Evolutionary conservation across 2,329 filamentous ascomycete genomes (phyloP), one percentile per base, ranked within the genome.

Genomic region (Fusarium subtropicale): DNA sequence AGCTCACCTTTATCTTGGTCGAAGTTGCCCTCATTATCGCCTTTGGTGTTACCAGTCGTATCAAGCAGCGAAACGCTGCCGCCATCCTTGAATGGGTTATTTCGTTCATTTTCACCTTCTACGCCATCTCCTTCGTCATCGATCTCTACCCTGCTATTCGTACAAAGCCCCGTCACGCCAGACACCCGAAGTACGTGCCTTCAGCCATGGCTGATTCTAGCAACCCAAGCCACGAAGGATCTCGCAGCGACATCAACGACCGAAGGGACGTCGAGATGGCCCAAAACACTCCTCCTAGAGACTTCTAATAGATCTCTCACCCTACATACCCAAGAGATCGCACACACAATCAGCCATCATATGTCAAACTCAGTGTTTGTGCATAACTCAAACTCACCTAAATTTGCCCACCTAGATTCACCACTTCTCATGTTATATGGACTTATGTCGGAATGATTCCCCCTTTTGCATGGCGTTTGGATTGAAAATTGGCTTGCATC

Each of bases 81-180:
- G 96, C 94, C 8, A 82, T 97, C 54, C 79, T 97, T 33, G 95
- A 98, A 81, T 90, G 88, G 88, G 77, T 88, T 64, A 89, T 97
- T 69, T 88, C 93, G 33, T 89, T 97, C 76, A 85, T 97, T 76
- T 97, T 94, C 81, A 92, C 92, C 55, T 91, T 94, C 76, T 98
- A 97, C 81, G 85, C 97, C 65, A 86, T 95, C 67, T 93, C 91
- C 65, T 98, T 97, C 83, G 86, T 91, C 75, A 85, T 97, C 77
- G 95, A 99, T 81, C 88, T 99, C 51, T 85, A 92, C 68, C 96
- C 96, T 0, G 92, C 93, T 13, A 83, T 91, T 4, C 83, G 86
- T 66, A 91, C 89, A 13, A 88, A 86, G 59, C 51, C 60, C 9
- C 74, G 59, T 24, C 60, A 67, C 22, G 58, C 71, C 20, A 74